phyloP scores from a whole-genome alignment of 768 basidiomycete genomes.

The Dentipellis fragilis region DNA sequence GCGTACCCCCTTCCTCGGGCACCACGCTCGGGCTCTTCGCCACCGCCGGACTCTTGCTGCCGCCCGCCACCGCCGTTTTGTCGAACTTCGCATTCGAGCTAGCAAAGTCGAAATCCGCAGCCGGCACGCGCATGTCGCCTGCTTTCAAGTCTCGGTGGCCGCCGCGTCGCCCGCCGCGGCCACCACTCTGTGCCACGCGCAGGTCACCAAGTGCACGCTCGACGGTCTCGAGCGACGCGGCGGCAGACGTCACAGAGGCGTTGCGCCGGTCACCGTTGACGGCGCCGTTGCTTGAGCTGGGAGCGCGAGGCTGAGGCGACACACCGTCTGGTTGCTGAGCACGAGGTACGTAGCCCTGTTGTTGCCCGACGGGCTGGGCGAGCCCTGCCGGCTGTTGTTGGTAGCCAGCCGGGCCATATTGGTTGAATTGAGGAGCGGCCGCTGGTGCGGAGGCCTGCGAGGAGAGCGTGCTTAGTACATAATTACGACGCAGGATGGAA shows the following conservation, averaged over 20 bases:
- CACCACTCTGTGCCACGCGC: constrained; percentile 20
- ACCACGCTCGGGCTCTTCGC: constrained; percentile 10
- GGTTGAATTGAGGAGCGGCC: constrained; percentile 15
- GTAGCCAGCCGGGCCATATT: constrained; percentile 14
- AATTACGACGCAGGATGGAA: constrained; percentile 2
- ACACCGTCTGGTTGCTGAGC: constrained; percentile 5
- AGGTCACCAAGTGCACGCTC: constrained; percentile 46
- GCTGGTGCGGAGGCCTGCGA: constrained; percentile 41
- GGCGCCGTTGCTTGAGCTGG: background rate
- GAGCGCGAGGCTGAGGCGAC: background rate
- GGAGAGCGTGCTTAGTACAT: constrained; percentile 5
- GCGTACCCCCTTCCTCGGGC: constrained; percentile 9
- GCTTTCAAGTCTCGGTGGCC: constrained; percentile 25
- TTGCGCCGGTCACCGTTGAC: background rate
- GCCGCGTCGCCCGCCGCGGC: constrained; percentile 28
- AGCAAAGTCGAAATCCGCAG: constrained; percentile 76
- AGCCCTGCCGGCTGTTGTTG: constrained; percentile 15
- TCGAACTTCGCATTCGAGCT: constrained; percentile 73
- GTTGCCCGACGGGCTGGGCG: constrained; percentile 17
- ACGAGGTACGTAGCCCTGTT: constrained; percentile 1
- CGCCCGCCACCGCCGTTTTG: constrained; percentile 42
- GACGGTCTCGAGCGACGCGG: constrained; percentile 66
- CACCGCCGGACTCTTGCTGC: constrained; percentile 16
- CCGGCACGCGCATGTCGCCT: constrained; percentile 45
- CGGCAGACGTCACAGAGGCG: background rate